Conservation (phyloP, 2,329 filamentous ascomycete species). For the Pseudogymnoascus sp. region DNA sequence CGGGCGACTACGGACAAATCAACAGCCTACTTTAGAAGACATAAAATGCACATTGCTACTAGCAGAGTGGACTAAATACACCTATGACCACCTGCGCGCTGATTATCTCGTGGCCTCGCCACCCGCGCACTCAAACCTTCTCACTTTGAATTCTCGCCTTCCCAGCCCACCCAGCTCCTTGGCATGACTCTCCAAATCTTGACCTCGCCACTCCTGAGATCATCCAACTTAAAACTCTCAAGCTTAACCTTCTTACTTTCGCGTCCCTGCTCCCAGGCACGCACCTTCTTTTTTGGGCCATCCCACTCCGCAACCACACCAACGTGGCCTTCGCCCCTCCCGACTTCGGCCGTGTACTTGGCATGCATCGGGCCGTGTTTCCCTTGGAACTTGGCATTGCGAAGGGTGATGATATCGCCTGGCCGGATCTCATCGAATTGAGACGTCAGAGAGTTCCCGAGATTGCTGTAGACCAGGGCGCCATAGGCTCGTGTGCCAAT, state of each 20-base stretch:
- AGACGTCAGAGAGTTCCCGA: conserved; percentile 85
- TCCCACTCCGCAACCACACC: conserved; percentile 94
- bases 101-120: not conserved
- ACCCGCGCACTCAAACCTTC: not conserved
- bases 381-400: conserved; percentile 89
- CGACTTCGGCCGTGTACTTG: conserved; percentile 84
- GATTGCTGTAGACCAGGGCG: conserved; percentile 85
- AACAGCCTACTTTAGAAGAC: not conserved
- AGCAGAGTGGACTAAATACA: conserved; percentile 5
- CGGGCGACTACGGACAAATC: not conserved
- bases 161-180: conserved; percentile 87
- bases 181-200: conserved; percentile 97
- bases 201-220: conserved; percentile 86
- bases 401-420: conserved; percentile 86
- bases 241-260: conserved; percentile 90
- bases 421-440: conserved; percentile 88
- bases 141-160: conserved; percentile 42
- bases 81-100: not conserved
- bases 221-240: conserved; percentile 89
- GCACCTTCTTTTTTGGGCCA: conserved; percentile 94
- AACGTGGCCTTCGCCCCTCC: conserved; percentile 77
- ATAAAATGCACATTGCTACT: conserved; percentile 7
- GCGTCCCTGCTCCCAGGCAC: conserved; percentile 89
- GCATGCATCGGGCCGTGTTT: conserved; percentile 93
- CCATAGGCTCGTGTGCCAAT: conserved; percentile 87